Conservation (phyloP, 208 protist species). For the Trichomonas tenax region DNA sequence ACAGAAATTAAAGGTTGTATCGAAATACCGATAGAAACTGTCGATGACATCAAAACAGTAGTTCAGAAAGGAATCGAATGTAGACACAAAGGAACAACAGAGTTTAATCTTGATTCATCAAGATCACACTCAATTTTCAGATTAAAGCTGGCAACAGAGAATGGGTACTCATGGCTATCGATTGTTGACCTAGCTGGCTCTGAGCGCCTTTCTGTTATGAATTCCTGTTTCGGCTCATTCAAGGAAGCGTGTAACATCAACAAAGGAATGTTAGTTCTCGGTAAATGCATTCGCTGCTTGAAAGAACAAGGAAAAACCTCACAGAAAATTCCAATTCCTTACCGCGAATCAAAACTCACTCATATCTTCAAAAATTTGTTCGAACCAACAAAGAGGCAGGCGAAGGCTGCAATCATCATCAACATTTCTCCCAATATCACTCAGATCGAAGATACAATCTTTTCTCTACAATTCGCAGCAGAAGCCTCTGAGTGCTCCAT, state of each 20-base stretch:
- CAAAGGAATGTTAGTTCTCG: background rate
- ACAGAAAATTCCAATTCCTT: background rate
- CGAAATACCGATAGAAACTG: background rate
- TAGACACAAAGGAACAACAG: background rate
- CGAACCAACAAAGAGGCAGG: background rate
- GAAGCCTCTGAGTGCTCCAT: background rate
- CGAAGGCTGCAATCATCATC: background rate
- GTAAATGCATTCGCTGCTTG: background rate
- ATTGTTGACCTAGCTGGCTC: background rate
- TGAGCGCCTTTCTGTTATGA: background rate
- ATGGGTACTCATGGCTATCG: background rate
- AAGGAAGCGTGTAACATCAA: background rate
- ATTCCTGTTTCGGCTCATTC: background rate
- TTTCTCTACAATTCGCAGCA: background rate
- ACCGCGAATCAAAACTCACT: background rate
- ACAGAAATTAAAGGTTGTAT: background rate
- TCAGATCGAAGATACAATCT: background rate
- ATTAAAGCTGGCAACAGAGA: background rate
- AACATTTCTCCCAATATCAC: background rate
- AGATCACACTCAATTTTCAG: background rate
- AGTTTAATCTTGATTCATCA: background rate
- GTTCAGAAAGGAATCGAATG: background rate
- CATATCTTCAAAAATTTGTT: background rate
- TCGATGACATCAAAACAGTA: background rate
- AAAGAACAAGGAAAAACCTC: background rate